Conservation (phyloP, 306 rosid species). For the Medicago arabica region DNA sequence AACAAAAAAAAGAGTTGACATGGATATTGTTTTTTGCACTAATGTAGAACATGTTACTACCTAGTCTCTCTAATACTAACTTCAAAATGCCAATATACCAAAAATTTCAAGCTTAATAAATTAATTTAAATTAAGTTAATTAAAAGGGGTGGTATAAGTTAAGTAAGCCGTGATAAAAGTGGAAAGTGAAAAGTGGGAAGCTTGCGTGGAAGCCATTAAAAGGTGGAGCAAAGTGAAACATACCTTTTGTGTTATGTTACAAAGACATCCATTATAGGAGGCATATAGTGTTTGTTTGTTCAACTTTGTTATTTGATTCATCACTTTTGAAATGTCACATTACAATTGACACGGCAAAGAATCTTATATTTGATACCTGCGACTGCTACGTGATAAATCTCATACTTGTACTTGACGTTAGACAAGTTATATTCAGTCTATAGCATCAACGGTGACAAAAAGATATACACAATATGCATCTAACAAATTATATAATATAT, state of each 20-base stretch:
- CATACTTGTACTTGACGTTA: background rate
- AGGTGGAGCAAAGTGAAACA: background rate
- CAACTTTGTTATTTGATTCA: conserved; percentile 6
- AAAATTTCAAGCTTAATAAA: background rate
- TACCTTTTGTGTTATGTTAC: background rate
- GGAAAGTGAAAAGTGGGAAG: background rate
- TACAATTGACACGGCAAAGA: conserved; percentile 4
- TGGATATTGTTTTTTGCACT: no score
- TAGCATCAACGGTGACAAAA: background rate
- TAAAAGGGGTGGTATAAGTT: background rate
- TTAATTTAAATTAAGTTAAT: background rate
- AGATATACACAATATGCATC: conserved; percentile 13
- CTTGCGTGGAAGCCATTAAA: conserved; percentile 40
- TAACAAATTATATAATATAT: background rate
- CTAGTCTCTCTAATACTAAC: no score
- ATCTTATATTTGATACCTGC: conserved; percentile 33
- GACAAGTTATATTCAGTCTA: conserved; percentile 1
- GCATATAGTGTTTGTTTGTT: conserved; percentile 25
- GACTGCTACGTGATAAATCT: conserved; percentile 5
- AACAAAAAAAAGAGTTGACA: no score
- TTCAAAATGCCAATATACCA: background rate
- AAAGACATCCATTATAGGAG: conserved; percentile 9
- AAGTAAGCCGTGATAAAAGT: conserved; percentile 29
- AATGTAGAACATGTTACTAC: no score
- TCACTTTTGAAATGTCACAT: conserved; percentile 33